Percentiles rank a stretch among this genome's conserved stretches.
Evolutionary conservation across 164 flowering plant genomes (phyloP).

Genomic region (Annona cherimola): DNA sequence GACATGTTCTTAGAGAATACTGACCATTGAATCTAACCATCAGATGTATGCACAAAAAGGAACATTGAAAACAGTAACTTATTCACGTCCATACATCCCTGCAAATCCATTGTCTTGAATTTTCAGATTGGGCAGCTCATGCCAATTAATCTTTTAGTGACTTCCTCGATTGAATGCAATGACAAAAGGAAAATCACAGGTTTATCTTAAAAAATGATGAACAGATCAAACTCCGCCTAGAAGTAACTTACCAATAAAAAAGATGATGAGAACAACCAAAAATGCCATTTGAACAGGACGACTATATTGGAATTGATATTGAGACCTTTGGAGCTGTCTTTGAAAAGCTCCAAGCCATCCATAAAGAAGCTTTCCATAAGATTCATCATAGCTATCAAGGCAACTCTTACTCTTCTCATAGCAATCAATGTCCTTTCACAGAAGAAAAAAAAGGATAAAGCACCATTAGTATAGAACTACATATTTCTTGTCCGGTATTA

Average conservation of each 20-base stretch:
- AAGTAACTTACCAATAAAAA: conserved; percentile 53
- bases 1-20: too few relatives aligned
- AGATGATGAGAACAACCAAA: conserved; percentile 39
- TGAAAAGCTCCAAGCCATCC: conserved; percentile 82
- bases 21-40: too few relatives aligned
- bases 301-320: conserved; percentile 72
- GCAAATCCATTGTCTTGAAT: too few relatives aligned
- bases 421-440: conserved; percentile 41
- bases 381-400: conserved; percentile 40
- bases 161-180: too few relatives aligned
- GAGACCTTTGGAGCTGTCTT: conserved; percentile 82
- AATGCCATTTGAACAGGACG: conserved; percentile 48
- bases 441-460: conserved; percentile 9
- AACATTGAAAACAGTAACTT: too few relatives aligned
- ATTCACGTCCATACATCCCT: too few relatives aligned
- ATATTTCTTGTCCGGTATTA: conserved; percentile 5
- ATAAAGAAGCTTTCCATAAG: conserved; percentile 64
- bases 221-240: not conserved
- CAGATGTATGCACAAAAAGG: too few relatives aligned
- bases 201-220: not conserved
- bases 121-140: too few relatives aligned
- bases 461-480: conserved; percentile 77
- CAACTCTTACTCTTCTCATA: conserved; percentile 69
- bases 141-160: too few relatives aligned
- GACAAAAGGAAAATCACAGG: too few relatives aligned